Conservation (phyloP, 1,139 yeast genomes). For the Debaryomycetaceae sp. region DNA sequence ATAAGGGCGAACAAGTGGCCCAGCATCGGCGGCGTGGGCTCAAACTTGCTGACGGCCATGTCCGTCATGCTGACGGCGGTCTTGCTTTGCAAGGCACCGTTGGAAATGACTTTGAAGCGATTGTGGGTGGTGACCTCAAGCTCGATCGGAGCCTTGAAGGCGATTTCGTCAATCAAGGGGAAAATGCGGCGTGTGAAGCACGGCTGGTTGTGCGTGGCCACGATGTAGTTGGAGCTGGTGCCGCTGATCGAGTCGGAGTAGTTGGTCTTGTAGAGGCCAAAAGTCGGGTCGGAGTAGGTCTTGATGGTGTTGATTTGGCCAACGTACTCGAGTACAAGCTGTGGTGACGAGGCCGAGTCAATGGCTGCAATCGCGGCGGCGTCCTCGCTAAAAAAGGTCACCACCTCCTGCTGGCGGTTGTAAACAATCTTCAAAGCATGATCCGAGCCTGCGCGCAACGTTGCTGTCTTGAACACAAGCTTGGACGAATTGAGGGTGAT, state of each 20-base stretch:
- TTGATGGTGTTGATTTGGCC: conserved; percentile 55
- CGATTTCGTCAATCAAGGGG: conserved; percentile 64
- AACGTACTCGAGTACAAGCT: conserved; percentile 26
- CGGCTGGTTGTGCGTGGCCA: conserved; percentile 73
- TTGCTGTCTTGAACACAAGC: conserved; percentile 25
- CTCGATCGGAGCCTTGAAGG: conserved; percentile 47
- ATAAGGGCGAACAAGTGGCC: conserved; percentile 63
- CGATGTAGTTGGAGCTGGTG: conserved; percentile 40
- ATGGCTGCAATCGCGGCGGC: neutral
- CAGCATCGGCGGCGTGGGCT: conserved; percentile 53
- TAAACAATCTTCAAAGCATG: conserved; percentile 22
- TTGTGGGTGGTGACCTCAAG: conserved; percentile 43
- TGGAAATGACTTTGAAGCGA: conserved; percentile 48
- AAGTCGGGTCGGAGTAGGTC: conserved; percentile 53
- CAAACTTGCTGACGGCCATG: conserved; percentile 35
- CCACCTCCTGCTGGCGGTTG: conserved; percentile 36
- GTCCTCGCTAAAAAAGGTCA: conserved; percentile 13
- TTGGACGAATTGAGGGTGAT: conserved; percentile 26
- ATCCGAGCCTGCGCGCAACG: conserved; percentile 9
- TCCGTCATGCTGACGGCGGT: conserved; percentile 17
- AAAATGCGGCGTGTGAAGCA: conserved; percentile 55
- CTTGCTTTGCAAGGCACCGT: conserved; percentile 29
- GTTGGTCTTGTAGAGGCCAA: conserved; percentile 66
- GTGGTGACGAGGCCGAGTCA: too few relatives aligned
- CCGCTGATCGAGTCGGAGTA: conserved; percentile 49